Evolutionary conservation across 2,329 filamentous ascomycete species (phyloP).

Genomic region (Lasiodiplodia sp.): DNA sequence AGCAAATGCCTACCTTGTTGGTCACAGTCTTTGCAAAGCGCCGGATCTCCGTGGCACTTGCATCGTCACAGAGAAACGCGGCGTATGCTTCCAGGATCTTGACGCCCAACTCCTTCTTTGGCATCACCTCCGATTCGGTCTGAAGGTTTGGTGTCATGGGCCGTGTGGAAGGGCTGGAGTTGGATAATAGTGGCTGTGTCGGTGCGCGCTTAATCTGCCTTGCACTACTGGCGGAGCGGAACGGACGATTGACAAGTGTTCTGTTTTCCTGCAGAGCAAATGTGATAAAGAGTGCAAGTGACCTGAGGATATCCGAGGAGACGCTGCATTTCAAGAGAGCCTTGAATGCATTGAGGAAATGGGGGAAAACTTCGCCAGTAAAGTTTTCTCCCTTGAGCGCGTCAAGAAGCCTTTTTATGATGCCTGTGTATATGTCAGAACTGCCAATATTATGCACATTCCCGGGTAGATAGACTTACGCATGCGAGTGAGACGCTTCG

Average conservation of each 20-base stretch:
- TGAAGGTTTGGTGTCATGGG: slow-evolving; percentile 40
- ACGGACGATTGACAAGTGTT: slow-evolving; percentile 45
- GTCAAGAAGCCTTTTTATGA: slow-evolving; percentile 88
- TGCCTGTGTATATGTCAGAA: slow-evolving; percentile 62
- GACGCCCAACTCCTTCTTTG: slow-evolving; percentile 75
- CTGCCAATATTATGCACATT: background rate
- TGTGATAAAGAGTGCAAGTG: slow-evolving; percentile 89
- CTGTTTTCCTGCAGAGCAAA: slow-evolving; percentile 79
- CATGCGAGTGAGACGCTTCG: slow-evolving; percentile 85
- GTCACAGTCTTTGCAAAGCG: slow-evolving; percentile 95
- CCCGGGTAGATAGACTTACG: slow-evolving; percentile 62
- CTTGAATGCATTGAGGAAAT: slow-evolving; percentile 81
- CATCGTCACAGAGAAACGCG: slow-evolving; percentile 76
- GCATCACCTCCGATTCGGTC: slow-evolving; percentile 41
- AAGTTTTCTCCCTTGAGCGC: slow-evolving; percentile 87
- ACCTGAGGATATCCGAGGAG: slow-evolving; percentile 83
- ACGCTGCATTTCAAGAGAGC: slow-evolving; percentile 81
- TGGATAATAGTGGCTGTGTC: slow-evolving; percentile 33
- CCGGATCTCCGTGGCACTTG: slow-evolving; percentile 72
- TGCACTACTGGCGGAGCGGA: slow-evolving; percentile 45
- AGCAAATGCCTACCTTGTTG: slow-evolving; percentile 73
- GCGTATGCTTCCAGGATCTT: slow-evolving; percentile 80
- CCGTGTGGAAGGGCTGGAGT: slow-evolving; percentile 39
- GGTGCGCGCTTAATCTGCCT: slow-evolving; percentile 40
- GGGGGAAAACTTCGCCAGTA: slow-evolving; percentile 72